These are phyloP conservation scores for Teunomyces barrocoloradensis DNA, from an alignment of 805 yeast species.

Conservation along the genomic window DNA sequence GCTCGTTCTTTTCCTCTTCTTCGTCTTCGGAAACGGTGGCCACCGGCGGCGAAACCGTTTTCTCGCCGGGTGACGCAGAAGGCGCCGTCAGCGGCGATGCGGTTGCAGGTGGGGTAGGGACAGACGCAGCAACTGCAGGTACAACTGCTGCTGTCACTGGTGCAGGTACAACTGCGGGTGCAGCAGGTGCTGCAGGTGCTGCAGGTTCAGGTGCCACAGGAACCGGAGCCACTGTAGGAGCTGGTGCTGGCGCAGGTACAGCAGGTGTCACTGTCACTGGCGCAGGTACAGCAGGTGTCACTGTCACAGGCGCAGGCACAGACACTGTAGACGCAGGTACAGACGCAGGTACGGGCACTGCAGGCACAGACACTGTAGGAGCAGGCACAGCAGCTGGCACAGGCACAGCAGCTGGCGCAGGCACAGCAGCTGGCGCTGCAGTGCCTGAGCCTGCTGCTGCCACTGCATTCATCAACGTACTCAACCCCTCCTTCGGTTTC, in stretches of 20 bases:
- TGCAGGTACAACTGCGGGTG: conserved; percentile 2
- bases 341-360: background rate
- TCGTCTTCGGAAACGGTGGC: conserved; percentile 22
- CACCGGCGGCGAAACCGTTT: conserved; percentile 1
- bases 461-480: conserved; percentile 30
- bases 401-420: conserved; percentile 5
- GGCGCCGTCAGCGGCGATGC: conserved; percentile 5
- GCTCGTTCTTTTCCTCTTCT: conserved; percentile 27
- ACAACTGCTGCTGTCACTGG: conserved; percentile 2
- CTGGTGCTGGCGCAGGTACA: background rate
- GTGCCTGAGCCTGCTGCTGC: conserved; percentile 1
- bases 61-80: background rate
- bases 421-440: conserved; percentile 3
- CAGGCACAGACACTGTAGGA: background rate
- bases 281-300: conserved; percentile 3
- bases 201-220: background rate
- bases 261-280: conserved; percentile 6
- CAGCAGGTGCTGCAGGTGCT: conserved; percentile 2
- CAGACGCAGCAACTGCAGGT: conserved; percentile 5
- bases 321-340: background rate
- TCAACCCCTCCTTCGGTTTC: conserved; percentile 24
- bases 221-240: background rate
- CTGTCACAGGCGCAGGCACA: conserved; percentile 7
- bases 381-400: conserved; percentile 5
- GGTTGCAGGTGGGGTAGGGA: conserved; percentile 7